Percentiles rank a stretch among this genome's conserved stretches.
These are phyloP conservation scores for Suillus sp. DNA, from an alignment of 768 basidiomycete genomes.

Conservation along the genomic window DNA sequence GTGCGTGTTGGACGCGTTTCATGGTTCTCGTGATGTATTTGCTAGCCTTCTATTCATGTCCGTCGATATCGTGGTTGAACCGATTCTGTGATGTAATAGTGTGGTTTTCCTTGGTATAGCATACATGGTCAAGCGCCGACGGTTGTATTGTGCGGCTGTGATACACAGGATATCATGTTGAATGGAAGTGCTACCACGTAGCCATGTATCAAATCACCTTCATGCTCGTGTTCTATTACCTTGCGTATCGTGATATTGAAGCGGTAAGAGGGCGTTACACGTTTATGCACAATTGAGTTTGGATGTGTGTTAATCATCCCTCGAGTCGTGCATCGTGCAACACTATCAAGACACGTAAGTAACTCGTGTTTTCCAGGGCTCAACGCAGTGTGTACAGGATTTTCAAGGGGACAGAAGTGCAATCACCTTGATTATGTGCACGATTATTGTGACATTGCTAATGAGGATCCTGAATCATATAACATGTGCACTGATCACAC, in stretches of 20 bases:
- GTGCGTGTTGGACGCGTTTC: constrained; percentile 1
- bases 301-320: background rate
- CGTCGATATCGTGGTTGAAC: background rate
- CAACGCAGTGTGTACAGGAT: background rate
- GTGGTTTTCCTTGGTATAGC: background rate
- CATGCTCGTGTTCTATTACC: background rate
- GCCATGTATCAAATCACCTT: background rate
- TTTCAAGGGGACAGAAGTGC: background rate
- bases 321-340: background rate
- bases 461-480: background rate
- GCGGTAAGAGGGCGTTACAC: too few relatives aligned
- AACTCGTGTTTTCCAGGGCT: background rate
- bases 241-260: background rate
- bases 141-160: background rate
- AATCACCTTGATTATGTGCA: background rate
- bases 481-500: background rate
- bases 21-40: constrained; percentile 2
- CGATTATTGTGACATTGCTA: background rate
- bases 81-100: background rate
- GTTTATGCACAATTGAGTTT: background rate
- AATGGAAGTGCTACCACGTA: background rate
- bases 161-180: background rate
- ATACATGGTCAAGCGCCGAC: background rate
- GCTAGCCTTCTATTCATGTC: constrained; percentile 6
- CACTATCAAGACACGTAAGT: background rate